Evolutionary conservation across 176 grass and related monocot species (phyloP).

Genomic region (Bromus sterilis): DNA sequence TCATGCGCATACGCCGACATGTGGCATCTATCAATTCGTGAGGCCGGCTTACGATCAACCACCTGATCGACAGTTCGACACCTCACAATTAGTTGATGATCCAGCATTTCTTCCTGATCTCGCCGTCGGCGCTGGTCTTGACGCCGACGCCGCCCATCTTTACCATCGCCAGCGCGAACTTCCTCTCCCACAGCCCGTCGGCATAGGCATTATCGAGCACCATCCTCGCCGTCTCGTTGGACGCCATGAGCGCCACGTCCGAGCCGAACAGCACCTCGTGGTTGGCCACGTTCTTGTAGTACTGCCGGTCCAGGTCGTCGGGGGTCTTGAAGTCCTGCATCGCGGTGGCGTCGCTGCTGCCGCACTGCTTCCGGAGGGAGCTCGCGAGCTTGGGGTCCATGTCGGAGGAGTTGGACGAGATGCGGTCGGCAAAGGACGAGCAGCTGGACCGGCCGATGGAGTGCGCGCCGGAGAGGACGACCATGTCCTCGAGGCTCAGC

Average conservation of each 20-base stretch:
- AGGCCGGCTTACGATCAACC: neutral
- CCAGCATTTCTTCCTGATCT: conserved; percentile 40
- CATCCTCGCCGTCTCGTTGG: neutral
- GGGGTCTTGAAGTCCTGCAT: conserved; percentile 25
- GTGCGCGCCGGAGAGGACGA: conserved; percentile 56
- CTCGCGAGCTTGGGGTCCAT: conserved; percentile 14
- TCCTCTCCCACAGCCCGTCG: neutral
- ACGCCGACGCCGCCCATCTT: conserved; percentile 24
- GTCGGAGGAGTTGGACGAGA: neutral
- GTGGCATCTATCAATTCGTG: neutral
- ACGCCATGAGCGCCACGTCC: conserved; percentile 21
- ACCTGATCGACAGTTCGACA: neutral
- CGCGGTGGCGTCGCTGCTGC: neutral
- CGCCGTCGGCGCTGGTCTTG: conserved; percentile 4
- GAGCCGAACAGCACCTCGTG: conserved; percentile 33
- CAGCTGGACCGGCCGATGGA: conserved; percentile 46
- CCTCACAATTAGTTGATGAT: conserved; percentile 5
- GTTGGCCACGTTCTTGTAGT: conserved; percentile 32
- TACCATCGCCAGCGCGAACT: conserved; percentile 29
- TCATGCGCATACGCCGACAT: neutral
- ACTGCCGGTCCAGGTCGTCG: conserved; percentile 27
- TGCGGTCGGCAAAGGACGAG: conserved; percentile 37
- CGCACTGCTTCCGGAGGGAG: conserved; percentile 15
- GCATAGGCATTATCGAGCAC: neutral
- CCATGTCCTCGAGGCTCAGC: conserved; percentile 23